Percentiles rank a stretch among this genome's conserved stretches.
These are phyloP conservation scores for Pseudoperonospora humuli DNA, from an alignment of 352 stramenopile species.

Conservation along the genomic window DNA sequence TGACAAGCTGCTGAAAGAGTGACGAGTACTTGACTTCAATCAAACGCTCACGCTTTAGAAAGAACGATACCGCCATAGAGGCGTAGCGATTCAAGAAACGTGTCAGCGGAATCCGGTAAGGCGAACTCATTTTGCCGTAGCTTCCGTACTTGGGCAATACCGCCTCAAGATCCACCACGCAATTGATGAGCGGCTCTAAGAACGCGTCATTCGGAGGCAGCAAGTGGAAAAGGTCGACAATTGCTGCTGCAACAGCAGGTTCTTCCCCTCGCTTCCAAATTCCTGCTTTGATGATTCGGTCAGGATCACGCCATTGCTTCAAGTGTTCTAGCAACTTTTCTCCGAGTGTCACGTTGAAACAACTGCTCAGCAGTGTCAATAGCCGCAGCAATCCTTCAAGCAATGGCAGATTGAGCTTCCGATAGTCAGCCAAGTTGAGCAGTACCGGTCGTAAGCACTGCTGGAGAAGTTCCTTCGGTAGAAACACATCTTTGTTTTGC, in stretches of 20 bases:
- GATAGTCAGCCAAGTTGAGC: constrained; percentile 94
- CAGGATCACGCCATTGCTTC: constrained; percentile 89
- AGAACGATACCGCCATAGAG: constrained; percentile 75
- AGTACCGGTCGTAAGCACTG: constrained; percentile 93
- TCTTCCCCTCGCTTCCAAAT: constrained; percentile 93
- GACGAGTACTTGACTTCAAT: constrained; percentile 85
- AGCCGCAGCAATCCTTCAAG: constrained; percentile 90
- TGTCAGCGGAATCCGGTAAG: constrained; percentile 89
- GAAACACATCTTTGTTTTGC: constrained; percentile 75
- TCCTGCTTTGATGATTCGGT: constrained; percentile 85
- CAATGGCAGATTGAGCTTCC: constrained; percentile 93
- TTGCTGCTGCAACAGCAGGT: constrained; percentile 90
- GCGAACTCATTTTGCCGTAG: constrained; percentile 84
- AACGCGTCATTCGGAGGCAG: constrained; percentile 93
- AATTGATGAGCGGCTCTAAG: constrained; percentile 92
- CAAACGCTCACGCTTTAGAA: constrained; percentile 81
- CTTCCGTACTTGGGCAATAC: constrained; percentile 88
- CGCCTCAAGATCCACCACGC: constrained; percentile 90
- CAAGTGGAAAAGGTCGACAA: constrained; percentile 95
- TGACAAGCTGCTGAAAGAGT: constrained; percentile 92
- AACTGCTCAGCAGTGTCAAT: constrained; percentile 91
- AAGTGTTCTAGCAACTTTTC: constrained; percentile 96
- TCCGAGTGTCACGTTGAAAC: constrained; percentile 96
- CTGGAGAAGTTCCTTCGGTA: constrained; percentile 94
- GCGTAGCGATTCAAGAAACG: constrained; percentile 92